Evolutionary conservation across 352 stramenopile genomes (phyloP), one percentile per base, ranked within the genome.

Genomic region (Phytophthora niederhauseri): DNA sequence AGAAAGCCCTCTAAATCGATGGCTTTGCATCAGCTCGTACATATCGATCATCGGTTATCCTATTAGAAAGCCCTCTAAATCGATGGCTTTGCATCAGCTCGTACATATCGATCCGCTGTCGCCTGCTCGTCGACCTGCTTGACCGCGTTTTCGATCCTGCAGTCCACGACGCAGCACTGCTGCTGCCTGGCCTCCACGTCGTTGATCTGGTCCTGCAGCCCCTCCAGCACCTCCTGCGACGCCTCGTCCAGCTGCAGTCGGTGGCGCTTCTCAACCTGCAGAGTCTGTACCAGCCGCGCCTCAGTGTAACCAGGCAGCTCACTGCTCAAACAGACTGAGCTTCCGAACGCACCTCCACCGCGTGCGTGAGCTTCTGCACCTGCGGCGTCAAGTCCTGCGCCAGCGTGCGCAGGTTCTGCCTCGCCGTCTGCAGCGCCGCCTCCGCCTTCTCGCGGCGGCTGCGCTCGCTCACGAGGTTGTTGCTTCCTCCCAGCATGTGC

Each of bases 401-500:
- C 24, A 89, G 68, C 3, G 63, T 63, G 19, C 77, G 70, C 19
- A 93, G 56, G 36, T 72, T 81, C 20, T 75, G 38, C 15, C 72
- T 62, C 0, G 73, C 76, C n/a, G 75, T 59, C 43, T 82, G 72
- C 46, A 85, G 64, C 34, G 70, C 67, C 20, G 51, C 66, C 75
- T 91, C 85, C 2, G 80, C 80, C 46, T 79, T 76, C 41, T 91
- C 77, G 12, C 85, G 79, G 12, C 82, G 74, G n/a, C 82, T 75
- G 9, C 82, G 82, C 61, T 93, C 82, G 14, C 61, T 82, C 50
- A 79, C 53, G 26, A 91, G 74, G 59, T 88, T 93, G 61, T 87
- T 90, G 62, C 84, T 93, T 8, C 82, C 84, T 15, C 84, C 84
- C 6, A 92, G 73, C 17, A 87, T 75, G 49, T 91, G 82, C 5